Evolutionary conservation across 2,329 filamentous ascomycete species (phyloP).

Genomic region (Apiospora kogelbergensis): DNA sequence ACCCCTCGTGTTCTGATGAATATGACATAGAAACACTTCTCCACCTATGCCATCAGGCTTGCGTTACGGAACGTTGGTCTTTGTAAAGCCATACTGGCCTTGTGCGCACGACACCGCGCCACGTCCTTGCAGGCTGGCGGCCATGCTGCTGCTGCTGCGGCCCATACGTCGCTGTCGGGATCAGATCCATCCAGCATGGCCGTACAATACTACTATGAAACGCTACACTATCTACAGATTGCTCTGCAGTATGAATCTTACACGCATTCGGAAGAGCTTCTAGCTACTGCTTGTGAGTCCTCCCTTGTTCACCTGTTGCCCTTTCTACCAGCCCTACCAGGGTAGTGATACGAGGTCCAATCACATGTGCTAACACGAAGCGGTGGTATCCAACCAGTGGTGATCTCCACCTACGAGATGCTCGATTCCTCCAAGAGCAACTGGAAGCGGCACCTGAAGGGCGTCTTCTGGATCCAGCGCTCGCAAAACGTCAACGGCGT

Average conservation of each 20-base stretch:
- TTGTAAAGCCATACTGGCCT: conserved; percentile 56
- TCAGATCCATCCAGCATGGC: conserved; percentile 35
- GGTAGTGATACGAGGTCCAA: background rate
- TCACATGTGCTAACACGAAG: background rate
- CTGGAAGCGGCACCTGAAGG: conserved; percentile 64
- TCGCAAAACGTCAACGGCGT: conserved; percentile 61
- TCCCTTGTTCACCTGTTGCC: background rate
- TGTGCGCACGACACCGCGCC: conserved; percentile 49
- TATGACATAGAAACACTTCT: conserved; percentile 27
- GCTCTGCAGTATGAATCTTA: conserved; percentile 60
- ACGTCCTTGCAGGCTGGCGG: conserved; percentile 17
- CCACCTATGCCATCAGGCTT: conserved; percentile 32
- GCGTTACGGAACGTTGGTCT: conserved; percentile 53
- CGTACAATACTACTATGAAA: conserved; percentile 61
- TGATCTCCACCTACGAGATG: conserved; percentile 67
- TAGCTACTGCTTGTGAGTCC: conserved; percentile 48
- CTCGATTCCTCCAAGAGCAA: conserved; percentile 53
- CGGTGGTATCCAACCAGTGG: conserved; percentile 28
- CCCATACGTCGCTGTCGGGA: too few relatives aligned
- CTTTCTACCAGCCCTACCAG: background rate
- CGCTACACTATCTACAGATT: conserved; percentile 59
- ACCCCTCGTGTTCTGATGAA: background rate
- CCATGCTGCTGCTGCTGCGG: background rate
- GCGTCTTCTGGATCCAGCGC: conserved; percentile 66
- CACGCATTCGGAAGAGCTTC: conserved; percentile 59